A percentile compares a stretch with the other conserved stretches of the same genome.
phyloP scores from a whole-genome alignment of 495 filamentous ascomycete species.

The Penicillium diatomitis region DNA sequence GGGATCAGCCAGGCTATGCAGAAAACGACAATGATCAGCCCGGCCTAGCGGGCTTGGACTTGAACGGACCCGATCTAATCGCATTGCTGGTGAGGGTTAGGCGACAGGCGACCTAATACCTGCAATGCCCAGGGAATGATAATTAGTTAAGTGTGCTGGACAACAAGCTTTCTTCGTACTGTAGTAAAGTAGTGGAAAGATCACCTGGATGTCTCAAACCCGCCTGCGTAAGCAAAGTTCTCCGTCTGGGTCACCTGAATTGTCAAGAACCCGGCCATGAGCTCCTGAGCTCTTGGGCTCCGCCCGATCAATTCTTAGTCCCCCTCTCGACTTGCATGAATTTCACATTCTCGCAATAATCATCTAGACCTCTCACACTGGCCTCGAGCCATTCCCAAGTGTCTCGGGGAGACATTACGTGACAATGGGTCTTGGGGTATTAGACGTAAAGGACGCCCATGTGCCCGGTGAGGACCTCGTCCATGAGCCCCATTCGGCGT shows the following conservation, averaged over 20 bases:
- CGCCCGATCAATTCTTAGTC: not conserved
- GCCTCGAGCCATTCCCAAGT: not conserved
- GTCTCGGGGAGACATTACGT: not conserved
- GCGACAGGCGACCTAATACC: no score
- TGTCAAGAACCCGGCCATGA: not conserved
- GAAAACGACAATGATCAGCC: no score
- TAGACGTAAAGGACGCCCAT: conserved; percentile 51
- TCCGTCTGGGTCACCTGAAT: not conserved
- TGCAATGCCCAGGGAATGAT: no score
- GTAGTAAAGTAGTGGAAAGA: no score
- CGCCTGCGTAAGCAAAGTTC: not conserved
- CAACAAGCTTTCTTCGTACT: no score
- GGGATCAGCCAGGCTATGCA: no score
- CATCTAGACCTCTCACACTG: not conserved
- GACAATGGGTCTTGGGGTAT: conserved; percentile 73
- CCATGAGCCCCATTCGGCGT: not conserved
- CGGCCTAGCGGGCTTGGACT: no score
- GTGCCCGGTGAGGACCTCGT: conserved; percentile 57
- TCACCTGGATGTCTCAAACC: not conserved
- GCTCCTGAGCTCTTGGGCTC: not conserved
- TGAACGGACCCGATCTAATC: no score
- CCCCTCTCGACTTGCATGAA: not conserved
- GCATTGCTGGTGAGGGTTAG: no score
- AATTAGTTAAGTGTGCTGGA: no score
- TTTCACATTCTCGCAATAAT: not conserved